phyloP scores from a whole-genome alignment of 176 grass and related monocot genomes.

The Poa annua region DNA sequence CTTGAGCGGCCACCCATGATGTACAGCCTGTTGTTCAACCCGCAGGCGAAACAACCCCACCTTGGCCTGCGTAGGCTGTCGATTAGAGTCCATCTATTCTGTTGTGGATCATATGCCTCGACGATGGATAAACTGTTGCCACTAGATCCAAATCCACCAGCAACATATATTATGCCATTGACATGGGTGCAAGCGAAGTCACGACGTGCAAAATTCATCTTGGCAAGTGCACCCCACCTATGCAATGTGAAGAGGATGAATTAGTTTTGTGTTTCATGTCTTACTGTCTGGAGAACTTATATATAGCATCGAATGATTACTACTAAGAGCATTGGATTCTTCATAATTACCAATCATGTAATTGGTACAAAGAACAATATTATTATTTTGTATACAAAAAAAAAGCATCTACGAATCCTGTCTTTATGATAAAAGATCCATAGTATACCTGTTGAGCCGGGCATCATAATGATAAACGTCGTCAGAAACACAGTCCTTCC shows the following conservation, averaged over 20 bases:
- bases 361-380: background rate
- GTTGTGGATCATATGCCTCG: constrained; percentile 63
- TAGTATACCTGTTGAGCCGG: constrained; percentile 67
- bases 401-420: background rate
- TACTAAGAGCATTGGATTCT: background rate
- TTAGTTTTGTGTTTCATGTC: background rate
- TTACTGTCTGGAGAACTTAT: background rate
- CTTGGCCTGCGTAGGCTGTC: constrained; percentile 63
- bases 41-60: constrained; percentile 65
- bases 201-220: constrained; percentile 66
- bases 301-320: background rate
- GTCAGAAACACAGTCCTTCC: constrained; percentile 56
- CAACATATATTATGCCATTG: constrained; percentile 62
- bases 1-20: constrained; percentile 81
- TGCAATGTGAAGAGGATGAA: constrained; percentile 4
- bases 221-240: constrained; percentile 71
- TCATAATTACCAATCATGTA: background rate
- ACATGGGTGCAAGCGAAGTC: constrained; percentile 70
- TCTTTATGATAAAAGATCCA: background rate
- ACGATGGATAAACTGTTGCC: constrained; percentile 59
- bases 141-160: constrained; percentile 55
- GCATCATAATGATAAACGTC: constrained; percentile 80
- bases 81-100: constrained; percentile 58
- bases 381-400: background rate
- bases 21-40: constrained; percentile 50